Evolutionary conservation across 345 rosid genomes (phyloP).

Genomic region (Dovyalis caffra): DNA sequence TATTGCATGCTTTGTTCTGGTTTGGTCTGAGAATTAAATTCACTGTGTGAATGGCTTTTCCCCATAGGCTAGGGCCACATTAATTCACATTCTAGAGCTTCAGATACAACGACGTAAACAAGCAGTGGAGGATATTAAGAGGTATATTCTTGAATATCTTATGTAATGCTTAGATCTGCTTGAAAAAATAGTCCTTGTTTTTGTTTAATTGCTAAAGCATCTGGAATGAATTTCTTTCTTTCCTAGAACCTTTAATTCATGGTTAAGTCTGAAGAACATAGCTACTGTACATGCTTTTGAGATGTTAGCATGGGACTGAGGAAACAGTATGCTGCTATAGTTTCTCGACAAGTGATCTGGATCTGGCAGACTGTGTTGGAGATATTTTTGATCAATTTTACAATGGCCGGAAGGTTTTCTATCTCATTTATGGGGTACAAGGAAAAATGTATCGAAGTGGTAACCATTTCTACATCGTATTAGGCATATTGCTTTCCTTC

Average conservation of each 20-base stretch:
- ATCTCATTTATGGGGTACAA: not conserved
- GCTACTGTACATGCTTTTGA: not conserved
- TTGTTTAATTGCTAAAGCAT: not conserved
- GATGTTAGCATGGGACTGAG: not conserved
- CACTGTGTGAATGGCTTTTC: not conserved
- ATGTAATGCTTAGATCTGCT: not conserved
- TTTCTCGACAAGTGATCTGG: not conserved
- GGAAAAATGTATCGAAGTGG: not conserved
- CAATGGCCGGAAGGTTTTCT: not conserved
- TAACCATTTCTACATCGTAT: not conserved
- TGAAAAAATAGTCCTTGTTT: not conserved
- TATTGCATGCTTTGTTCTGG: not conserved
- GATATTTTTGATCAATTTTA: not conserved
- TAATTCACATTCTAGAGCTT: constrained; percentile 85
- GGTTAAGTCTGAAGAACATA: not conserved
- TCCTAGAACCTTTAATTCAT: not conserved
- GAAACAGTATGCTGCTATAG: not conserved
- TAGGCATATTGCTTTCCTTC: not conserved
- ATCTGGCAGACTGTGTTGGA: not conserved
- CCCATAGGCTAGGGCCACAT: constrained; percentile 82
- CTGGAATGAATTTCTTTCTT: not conserved
- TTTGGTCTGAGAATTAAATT: constrained; percentile 7
- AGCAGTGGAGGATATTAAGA: constrained; percentile 91
- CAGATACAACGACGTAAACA: constrained; percentile 84
- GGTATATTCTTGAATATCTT: constrained; percentile 36